Percentiles rank a stretch among this genome's conserved stretches.
phyloP scores from a whole-genome alignment of 2,329 filamentous ascomycete species.

The Septoria petroselini region DNA sequence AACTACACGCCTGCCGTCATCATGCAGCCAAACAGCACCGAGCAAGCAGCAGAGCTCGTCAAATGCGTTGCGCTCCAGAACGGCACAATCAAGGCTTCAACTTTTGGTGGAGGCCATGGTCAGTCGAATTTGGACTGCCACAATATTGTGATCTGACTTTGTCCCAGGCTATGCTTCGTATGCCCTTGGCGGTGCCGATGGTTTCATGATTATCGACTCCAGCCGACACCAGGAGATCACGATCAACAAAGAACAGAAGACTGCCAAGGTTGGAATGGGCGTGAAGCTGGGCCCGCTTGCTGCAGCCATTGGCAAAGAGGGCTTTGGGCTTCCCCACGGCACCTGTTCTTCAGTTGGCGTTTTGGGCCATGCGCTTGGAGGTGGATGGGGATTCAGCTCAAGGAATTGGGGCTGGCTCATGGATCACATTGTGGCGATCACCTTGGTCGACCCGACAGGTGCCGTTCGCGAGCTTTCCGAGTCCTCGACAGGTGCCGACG shows the following conservation, averaged over 20 bases:
- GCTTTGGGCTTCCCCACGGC: constrained; percentile 20
- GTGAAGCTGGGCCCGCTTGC: constrained; percentile 16
- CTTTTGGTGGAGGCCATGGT: constrained; percentile 24
- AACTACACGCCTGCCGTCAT: constrained; percentile 18
- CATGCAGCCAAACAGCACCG: constrained; percentile 14
- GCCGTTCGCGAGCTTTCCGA: constrained; percentile 2
- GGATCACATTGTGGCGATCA: constrained; percentile 18
- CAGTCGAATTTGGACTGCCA: not conserved
- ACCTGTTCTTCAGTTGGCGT: constrained; percentile 21
- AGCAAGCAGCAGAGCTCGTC: constrained; percentile 16
- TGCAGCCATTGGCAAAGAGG: constrained; percentile 12
- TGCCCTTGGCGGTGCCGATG: constrained; percentile 22
- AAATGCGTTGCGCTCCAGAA: constrained; percentile 9
- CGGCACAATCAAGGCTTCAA: constrained; percentile 16
- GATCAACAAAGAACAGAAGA: constrained; percentile 12
- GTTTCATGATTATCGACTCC: constrained; percentile 21
- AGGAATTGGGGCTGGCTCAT: constrained; percentile 22
- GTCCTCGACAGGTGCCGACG: constrained; percentile 3
- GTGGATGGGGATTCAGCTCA: constrained; percentile 22
- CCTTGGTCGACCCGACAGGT: constrained; percentile 16
- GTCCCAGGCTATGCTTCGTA: constrained; percentile 21
- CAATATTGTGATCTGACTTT: not conserved
- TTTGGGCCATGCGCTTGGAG: constrained; percentile 19
- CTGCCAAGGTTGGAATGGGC: constrained; percentile 13
- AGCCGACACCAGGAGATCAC: constrained; percentile 7